Evolutionary conservation across 2,329 filamentous ascomycete genomes (phyloP), one percentile per base, ranked within the genome.

Genomic region (Scytalidium sp.): DNA sequence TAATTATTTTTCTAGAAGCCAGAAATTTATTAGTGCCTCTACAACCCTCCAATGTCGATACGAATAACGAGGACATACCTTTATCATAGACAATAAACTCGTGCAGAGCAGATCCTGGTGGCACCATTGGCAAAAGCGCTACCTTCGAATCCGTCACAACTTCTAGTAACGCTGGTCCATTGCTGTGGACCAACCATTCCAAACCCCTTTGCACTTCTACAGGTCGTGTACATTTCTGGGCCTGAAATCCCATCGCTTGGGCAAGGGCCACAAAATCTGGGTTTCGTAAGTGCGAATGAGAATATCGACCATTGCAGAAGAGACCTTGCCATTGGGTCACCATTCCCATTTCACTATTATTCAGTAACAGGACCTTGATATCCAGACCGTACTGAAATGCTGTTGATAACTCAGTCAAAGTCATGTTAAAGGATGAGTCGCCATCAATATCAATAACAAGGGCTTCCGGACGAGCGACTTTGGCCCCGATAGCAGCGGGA

Each of bases 371-470:
- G 53, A 97, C 80, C 80, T 97, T 97, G 70, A 96, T 86, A 57
- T 89, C 92, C 67, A 97, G 96, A 74, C 94, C 89, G 78, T 97
- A 97, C 73, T 99, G 92, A 8, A 88, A 83, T 39, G 92, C 92
- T 2, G 93, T 97, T 42, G 88, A 89, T 47, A 97, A 84, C 74
- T 99, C 94, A 1, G 93, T 97, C 52, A 97, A 79, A 5, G 94
- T 97, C 94, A 99, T 97, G 79, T 90, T 90, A 77, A 99, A 97
- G 3, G 92, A 97, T n/a, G 93, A 93, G 68, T 97, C 94, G 54
- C 94, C 94, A 67, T 99, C 94, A 63, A 97, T 95, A 69, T 97
- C 93, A 52, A 97, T 84, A 53, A 97, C 93, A 45, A 67, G 56
- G 32, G 58, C 58, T 19, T 67, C 67, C 3, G 86, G 85, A 43